Evolutionary conservation across 805 yeast species (phyloP), one percentile per base, ranked within the genome.

Genomic region (Lipomyces anomalus): DNA sequence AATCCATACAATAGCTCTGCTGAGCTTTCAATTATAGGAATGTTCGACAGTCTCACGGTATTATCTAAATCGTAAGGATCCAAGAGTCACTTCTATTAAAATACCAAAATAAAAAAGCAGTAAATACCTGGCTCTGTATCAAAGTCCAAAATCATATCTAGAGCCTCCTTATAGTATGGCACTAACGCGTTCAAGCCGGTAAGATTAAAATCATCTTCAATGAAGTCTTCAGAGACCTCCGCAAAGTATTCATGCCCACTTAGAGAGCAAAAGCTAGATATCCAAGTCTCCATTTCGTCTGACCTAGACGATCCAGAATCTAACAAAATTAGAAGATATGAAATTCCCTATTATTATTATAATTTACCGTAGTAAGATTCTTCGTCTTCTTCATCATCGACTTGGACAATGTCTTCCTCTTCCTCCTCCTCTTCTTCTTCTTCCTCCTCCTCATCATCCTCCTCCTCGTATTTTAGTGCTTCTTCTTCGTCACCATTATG

Each of bases 191-290:
- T 74, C 42, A 92, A 72, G 1, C 97, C 97, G 1, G 97, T 89
- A 59, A 92, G 73, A 62, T 92, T 92, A 73, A 92, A 92, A 56
- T 92, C 97, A 65, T 92, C 98, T 58, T 89, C 97, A 50, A 92
- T 86, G 65, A 88, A 92, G 40, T 87, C 96, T 39, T 84, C 87
- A 1, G 88, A 75, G 4, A 92, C 95, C 57, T 89, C 94, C 36
- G 89, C 95, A 64, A 88, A 88, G 63, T 81, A 90, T 61, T 92
- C 94, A 62, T 85, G 90, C 21, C 90, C 90, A 59, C 81, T 82
- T 57, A 78, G 69, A 38, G 82, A 75, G 61, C 94, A 84, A 64
- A 81, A 86, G 55, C 80, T 80, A 49, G 82, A 77, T 56, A 87
- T 82, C 95, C 95, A 88, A 37, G 87, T 79, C 47, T 80, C 83